Evolutionary conservation across 2,329 filamentous ascomycete genomes (phyloP), one percentile per base, ranked within the genome.

Genomic region (Ceratocystis variospora): DNA sequence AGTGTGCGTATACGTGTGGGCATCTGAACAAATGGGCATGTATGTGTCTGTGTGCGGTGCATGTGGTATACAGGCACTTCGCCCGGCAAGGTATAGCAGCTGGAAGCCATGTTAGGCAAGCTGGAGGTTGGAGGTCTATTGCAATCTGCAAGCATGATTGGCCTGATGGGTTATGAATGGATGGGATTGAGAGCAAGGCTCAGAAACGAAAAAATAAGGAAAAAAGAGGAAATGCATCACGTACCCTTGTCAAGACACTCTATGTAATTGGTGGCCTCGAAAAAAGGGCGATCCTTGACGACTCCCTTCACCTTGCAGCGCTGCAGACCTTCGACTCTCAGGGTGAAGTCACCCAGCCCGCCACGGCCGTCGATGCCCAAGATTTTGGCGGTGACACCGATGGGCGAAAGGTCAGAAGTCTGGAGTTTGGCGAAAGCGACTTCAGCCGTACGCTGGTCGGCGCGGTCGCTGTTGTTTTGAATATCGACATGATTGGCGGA

Each of bases 291-390:
- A 70, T 96, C 89, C 73, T 89, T 87, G 46, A 84, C 81, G 61
- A 94, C 76, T 72, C 85, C 86, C 63, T 90, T 87, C 45, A 96
- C 77, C 69, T 83, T 83, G 69, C 96, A 86, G 50, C 94, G 83
- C 69, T 87, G 82, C 19, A 89, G 80, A 17, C 94, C 94, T 74
- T 97, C 91, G 1, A 99, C 90, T 4, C 96, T 81, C 64, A 99
- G 76, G 67, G 86, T 87, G 72, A 96, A 87, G 73, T 96, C 88
- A 37, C 86, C 84, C 10, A 85, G 85, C 2, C 55, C 55, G 61
- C 85, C 85, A 66, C 85, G 83, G 33, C 89, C 88, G 74, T 93
- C 88, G 61, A 93, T 86, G 63, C 87, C 88, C 64, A 67, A 86
- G 70, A 93, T 88, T 76, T 87, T 90, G 44, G 87, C 89, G 31